Percentiles rank a stretch among this genome's conserved stretches.
These are phyloP conservation scores for Pythium grandisporangium DNA, from an alignment of 352 stramenopile genomes.

Conservation along the genomic window DNA sequence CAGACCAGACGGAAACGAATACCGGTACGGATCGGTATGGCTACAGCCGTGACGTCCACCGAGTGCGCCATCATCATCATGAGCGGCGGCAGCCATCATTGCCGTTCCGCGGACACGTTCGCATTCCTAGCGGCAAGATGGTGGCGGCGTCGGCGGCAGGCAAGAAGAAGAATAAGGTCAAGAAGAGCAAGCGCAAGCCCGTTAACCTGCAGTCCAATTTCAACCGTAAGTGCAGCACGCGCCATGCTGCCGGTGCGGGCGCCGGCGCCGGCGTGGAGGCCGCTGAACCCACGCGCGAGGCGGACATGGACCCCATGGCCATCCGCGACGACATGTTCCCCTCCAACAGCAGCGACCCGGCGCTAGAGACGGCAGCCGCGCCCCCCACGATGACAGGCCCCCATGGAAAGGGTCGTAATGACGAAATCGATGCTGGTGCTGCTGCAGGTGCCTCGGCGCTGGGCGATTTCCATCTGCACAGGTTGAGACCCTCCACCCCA, in stretches of 20 bases:
- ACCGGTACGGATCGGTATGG: too few relatives aligned
- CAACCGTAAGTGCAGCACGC: slow-evolving; percentile 64
- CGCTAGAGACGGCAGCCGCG: not conserved
- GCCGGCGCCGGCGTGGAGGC: not conserved
- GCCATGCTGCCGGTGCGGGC: not conserved
- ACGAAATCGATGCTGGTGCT: slow-evolving; percentile 23
- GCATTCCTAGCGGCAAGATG: too few relatives aligned
- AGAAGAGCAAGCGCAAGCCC: slow-evolving; percentile 66
- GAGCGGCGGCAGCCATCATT: not conserved
- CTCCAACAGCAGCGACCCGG: slow-evolving; percentile 35
- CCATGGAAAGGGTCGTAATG: slow-evolving; percentile 7
- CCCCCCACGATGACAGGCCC: not conserved
- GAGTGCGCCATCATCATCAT: too few relatives aligned
- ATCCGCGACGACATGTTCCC: slow-evolving; percentile 74
- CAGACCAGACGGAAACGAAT: too few relatives aligned
- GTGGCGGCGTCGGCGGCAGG: slow-evolving; percentile 40
- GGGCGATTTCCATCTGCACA: slow-evolving; percentile 83
- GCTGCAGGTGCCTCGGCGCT: slow-evolving; percentile 43
- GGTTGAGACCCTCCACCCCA: slow-evolving; percentile 15
- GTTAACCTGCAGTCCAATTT: slow-evolving; percentile 82
- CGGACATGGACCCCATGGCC: slow-evolving; percentile 16
- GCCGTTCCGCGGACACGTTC: too few relatives aligned
- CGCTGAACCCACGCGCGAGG: not conserved
- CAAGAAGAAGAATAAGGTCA: slow-evolving; percentile 62
- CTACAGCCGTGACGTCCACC: too few relatives aligned